Evolutionary conservation across 2,329 filamentous ascomycete species (phyloP), one percentile per base, ranked within the genome.

Genomic region (Botrytis galanthina): DNA sequence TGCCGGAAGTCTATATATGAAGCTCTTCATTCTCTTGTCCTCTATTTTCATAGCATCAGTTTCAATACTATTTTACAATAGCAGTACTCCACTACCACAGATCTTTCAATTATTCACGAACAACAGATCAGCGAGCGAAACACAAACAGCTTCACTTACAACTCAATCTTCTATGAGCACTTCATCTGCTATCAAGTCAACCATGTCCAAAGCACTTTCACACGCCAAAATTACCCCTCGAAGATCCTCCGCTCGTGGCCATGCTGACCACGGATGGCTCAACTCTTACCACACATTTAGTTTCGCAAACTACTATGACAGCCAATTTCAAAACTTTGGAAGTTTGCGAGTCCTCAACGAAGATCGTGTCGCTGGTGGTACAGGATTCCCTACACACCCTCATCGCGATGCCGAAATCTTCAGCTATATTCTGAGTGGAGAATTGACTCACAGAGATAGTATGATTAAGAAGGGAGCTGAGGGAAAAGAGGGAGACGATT

Each of bases 401-500:
- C 94, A 97, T 82, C 88, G 91, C 76, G 92, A 97, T 82, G 95
- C 94, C 82, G 92, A 97, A 82, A 97, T 97, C 83, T 97, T 95
- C 86, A 91, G 88, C 80, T 96, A 97, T 83, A 91, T 97, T 79
- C 86, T 97, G n/a, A 89, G 86, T 64, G 94, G 94, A 76, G 93
- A 95, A 83, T 88, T 97, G 75, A 95, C 94, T 66, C 94, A 97
- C 84, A 91, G 93, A 66, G 94, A 97, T 83, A 92, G 89, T 75
- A 95, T 97, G 91, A 88, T 93, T 78, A 88, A 89, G 82, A 93
- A 91, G 83, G 89, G 89, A 63, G 83, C 85, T 32, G 90, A 92
- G 80, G 88, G 86, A 35, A 70, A 74, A 79, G 74, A 80, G 29
- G 85, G 81, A 26, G 89, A 92, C 80, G 85, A 89, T 77, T 93